These are phyloP conservation scores for Leishmania amazonensis DNA, from an alignment of 208 protist species.

Conservation along the genomic window DNA sequence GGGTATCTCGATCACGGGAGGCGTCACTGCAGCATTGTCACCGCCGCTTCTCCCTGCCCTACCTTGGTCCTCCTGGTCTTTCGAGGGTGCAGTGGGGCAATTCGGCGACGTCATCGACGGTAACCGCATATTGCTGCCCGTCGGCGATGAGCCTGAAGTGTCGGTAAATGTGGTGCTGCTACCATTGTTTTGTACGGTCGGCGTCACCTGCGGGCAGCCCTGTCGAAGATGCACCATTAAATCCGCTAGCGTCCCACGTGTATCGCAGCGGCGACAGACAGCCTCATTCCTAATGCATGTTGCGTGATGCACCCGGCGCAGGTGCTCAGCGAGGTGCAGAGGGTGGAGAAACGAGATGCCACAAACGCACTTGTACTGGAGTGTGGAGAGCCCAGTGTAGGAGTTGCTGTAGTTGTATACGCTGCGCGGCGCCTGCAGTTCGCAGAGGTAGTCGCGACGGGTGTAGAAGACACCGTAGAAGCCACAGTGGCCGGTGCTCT, in stretches of 20 bases:
- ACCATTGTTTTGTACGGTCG: not conserved
- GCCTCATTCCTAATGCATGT: constrained; percentile 38
- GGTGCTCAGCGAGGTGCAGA: constrained; percentile 62
- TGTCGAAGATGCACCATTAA: constrained; percentile 46
- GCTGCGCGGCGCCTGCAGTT: constrained; percentile 21
- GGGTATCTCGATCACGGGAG: constrained; percentile 19
- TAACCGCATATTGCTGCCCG: not conserved
- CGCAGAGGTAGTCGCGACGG: constrained; percentile 54
- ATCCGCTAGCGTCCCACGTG: constrained; percentile 33
- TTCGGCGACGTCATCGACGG: not conserved
- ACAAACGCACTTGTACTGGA: constrained; percentile 76
- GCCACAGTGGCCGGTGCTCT: constrained; percentile 45
- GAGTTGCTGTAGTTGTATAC: constrained; percentile 38
- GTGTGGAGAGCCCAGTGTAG: constrained; percentile 47
- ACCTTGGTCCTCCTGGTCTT: constrained; percentile 3
- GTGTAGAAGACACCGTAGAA: constrained; percentile 72
- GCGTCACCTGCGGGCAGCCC: constrained; percentile 19
- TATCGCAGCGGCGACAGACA: constrained; percentile 47
- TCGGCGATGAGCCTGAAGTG: not conserved
- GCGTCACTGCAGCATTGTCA: not conserved
- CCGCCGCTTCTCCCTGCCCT: not conserved
- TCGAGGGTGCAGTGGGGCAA: not conserved
- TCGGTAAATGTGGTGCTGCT: not conserved
- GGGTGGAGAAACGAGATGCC: constrained; percentile 55
- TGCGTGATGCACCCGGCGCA: constrained; percentile 53